Evolutionary conservation across 208 protist species (phyloP), one percentile per base, ranked within the genome.

Genomic region (Trypanosoma vivax): DNA sequence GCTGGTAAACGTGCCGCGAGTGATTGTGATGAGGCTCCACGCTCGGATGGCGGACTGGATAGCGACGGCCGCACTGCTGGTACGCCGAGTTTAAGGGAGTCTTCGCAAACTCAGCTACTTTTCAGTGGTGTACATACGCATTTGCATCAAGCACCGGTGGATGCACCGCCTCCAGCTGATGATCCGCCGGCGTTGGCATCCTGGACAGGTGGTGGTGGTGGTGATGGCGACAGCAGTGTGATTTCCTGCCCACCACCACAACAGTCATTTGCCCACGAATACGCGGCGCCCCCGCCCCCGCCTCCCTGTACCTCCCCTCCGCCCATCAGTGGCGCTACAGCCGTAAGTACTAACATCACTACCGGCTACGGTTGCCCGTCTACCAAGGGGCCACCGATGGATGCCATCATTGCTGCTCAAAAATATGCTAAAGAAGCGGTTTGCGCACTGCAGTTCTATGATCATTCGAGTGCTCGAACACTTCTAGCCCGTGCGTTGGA

Each of bases 361-460:
- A 48, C 29, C 35, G 30, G 31, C 19, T 13, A 21, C 24, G 28
- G 14, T 39, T 10, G 5, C 34, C 21, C 9, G 21, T 13, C 4
- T 23, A 21, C 34, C 5, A 33, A 13, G 18, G 59, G 9, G 11
- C 65, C 75, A 18, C 70, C 76, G 1, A 59, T 84, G 9, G 79
- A 92, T 6, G 68, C 67, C 5, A 88, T 92, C 63, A 82, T 92
- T 25, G 75, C 82, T 57, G 81, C 85, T 5, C 85, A 92, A 58
- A 89, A 92, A 39, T 70, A 65, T 38, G 74, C 72, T 0, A 68
- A 70, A 25, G 71, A 86, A 31, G 84, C 78, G 14, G 79, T 92
- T 5, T 79, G 70, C 37, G 84, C 84, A 10, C 60, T 92, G 14
- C 80, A 88, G 62, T 92, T 89, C 38, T 89, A 87, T 49, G 84